Conservation (phyloP, 495 filamentous ascomycete species). For the Lasiosphaeria hispida region DNA sequence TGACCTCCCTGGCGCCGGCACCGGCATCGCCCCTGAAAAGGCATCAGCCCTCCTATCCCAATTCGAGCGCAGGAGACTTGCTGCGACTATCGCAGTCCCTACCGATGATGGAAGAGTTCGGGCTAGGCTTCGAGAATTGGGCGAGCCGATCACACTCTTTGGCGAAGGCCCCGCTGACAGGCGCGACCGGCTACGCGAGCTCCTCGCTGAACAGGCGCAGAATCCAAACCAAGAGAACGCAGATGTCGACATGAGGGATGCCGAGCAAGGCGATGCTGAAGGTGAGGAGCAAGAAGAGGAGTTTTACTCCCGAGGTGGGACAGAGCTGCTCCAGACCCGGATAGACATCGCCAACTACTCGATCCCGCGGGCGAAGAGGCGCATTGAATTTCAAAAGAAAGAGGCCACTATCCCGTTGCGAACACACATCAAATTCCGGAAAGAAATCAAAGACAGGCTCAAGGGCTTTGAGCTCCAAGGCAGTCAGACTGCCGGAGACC, state of each 20-base stretch:
- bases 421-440: conserved; percentile 87
- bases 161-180: conserved; percentile 86
- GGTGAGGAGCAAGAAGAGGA: conserved; percentile 83
- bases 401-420: conserved; percentile 80
- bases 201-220: conserved; percentile 74
- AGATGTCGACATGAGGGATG: conserved; percentile 62
- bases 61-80: conserved; percentile 83
- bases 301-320: conserved; percentile 83
- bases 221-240: conserved; percentile 50
- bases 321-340: conserved; percentile 72
- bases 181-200: conserved; percentile 79
- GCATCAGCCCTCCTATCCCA: conserved; percentile 87
- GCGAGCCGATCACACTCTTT: conserved; percentile 92
- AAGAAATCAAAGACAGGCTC: conserved; percentile 80
- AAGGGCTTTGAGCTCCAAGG: conserved; percentile 84
- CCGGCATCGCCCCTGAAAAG: conserved; percentile 80
- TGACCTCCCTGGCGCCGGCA: conserved; percentile 65
- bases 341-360: conserved; percentile 83
- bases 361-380: conserved; percentile 72
- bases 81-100: conserved; percentile 88
- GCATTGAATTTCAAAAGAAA: conserved; percentile 70
- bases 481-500: conserved; percentile 86
- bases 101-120: conserved; percentile 91
- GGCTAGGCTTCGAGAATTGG: conserved; percentile 72
- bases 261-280: conserved; percentile 61